Conservation (phyloP, 805 yeast species). For the Sungouiozyma intestinalis region DNA sequence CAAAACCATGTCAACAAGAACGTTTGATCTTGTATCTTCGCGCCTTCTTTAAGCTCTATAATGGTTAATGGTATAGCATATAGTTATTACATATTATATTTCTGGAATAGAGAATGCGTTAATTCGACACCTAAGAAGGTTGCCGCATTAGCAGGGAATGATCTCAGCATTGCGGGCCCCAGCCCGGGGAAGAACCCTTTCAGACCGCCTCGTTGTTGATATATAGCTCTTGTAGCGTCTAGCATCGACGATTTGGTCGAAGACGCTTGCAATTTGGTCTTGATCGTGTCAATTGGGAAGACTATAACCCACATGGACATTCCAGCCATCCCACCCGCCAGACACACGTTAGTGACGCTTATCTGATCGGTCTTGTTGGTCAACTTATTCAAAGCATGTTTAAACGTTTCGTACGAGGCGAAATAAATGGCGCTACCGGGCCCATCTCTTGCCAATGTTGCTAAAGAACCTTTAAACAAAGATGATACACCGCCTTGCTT, state of each 20-base stretch:
- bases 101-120: conserved; percentile 38
- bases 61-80: not conserved
- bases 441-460: conserved; percentile 92
- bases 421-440: conserved; percentile 95
- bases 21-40: not conserved
- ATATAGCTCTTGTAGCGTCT: conserved; percentile 59
- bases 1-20: conserved; percentile 24
- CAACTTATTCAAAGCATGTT: conserved; percentile 43
- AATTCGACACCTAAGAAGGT: conserved; percentile 92
- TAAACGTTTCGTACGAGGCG: conserved; percentile 83
- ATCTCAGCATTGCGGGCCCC: conserved; percentile 88
- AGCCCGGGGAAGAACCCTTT: conserved; percentile 95
- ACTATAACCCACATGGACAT: conserved; percentile 94
- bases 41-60: not conserved
- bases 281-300: conserved; percentile 93
- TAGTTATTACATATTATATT: conserved; percentile 20
- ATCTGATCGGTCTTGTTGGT: conserved; percentile 36
- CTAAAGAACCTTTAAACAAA: conserved; percentile 80
- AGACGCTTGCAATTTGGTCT: conserved; percentile 35
- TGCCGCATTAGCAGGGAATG: conserved; percentile 99
- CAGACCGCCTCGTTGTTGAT: conserved; percentile 58
- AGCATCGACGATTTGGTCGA: conserved; percentile 40
- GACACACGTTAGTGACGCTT: conserved; percentile 62
- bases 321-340: conserved; percentile 95
- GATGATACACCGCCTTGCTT: conserved; percentile 75